Conservation (phyloP, 129 eudicot genomes). For the Tanacetum coccineum region DNA sequence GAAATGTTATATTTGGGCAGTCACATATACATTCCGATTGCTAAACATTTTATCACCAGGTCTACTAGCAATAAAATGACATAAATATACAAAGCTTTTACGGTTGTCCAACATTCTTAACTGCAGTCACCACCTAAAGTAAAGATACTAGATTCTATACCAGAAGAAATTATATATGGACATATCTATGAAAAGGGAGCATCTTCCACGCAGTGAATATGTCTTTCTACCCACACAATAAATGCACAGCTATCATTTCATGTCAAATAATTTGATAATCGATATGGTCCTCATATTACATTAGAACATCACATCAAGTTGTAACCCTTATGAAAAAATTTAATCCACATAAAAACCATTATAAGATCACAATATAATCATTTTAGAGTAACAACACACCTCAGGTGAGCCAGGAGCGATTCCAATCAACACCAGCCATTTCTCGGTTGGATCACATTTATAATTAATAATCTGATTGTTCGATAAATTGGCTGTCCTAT, state of each 20-base stretch:
- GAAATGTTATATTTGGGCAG: background rate
- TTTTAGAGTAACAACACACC: constrained; percentile 45
- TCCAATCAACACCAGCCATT: constrained; percentile 96
- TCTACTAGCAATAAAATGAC: background rate
- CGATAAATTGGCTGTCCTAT: constrained; percentile 82
- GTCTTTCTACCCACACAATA: too few species aligned
- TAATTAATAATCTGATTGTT: constrained; percentile 92
- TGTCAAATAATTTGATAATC: too few species aligned
- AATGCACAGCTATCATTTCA: too few species aligned
- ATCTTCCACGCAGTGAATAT: background rate
- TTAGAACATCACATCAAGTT: too few species aligned
- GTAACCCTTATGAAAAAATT: too few species aligned
- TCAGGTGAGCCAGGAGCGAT: constrained; percentile 95
- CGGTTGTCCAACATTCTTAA: background rate
- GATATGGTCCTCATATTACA: too few species aligned
- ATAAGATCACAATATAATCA: too few species aligned
- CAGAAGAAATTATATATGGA: background rate
- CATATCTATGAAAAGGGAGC: background rate
- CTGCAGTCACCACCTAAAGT: background rate
- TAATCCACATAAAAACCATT: too few species aligned
- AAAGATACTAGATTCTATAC: background rate
- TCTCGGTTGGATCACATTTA: constrained; percentile 82
- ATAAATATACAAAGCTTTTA: background rate
- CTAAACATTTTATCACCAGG: background rate
- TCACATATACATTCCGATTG: background rate